Conservation (phyloP, 1,284 basidiomycete genomes). For the Anthracocystis setariae region DNA sequence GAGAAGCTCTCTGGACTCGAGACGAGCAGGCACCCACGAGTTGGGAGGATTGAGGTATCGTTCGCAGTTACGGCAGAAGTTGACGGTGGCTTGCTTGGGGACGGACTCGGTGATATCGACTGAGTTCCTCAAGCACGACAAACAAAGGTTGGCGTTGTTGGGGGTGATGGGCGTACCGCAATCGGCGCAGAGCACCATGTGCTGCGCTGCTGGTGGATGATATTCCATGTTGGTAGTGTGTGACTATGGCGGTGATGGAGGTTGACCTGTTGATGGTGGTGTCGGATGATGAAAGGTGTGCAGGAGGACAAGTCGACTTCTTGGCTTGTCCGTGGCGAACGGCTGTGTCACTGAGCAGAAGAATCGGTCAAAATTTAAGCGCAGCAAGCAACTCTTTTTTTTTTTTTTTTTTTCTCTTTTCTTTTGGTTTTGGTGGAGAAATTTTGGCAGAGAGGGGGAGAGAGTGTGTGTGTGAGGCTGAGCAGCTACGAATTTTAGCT, state of each 20-base stretch:
- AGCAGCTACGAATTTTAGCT: slow-evolving; percentile 6
- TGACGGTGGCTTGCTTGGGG: slow-evolving; percentile 93
- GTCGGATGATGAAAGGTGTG: not conserved
- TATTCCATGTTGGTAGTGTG: slow-evolving; percentile 52
- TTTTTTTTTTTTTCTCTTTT: slow-evolving; percentile 15
- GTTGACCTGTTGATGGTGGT: not conserved
- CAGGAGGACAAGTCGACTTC: too few species aligned
- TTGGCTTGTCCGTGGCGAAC: slow-evolving; percentile 12
- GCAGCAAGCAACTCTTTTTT: slow-evolving; percentile 22
- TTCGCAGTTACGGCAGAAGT: slow-evolving; percentile 95
- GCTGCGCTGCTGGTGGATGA: slow-evolving; percentile 58
- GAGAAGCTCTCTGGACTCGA: slow-evolving; percentile 91
- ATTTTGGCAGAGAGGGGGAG: slow-evolving; percentile 8
- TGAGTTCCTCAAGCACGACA: slow-evolving; percentile 87
- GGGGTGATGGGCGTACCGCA: slow-evolving; percentile 89
- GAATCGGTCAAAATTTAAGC: slow-evolving; percentile 10
- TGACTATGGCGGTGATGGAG: not conserved
- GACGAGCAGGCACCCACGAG: slow-evolving; percentile 85
- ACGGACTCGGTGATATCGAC: slow-evolving; percentile 98
- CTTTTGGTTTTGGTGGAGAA: slow-evolving; percentile 34
- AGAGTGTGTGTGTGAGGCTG: too few species aligned
- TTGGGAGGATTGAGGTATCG: slow-evolving; percentile 91
- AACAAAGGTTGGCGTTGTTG: slow-evolving; percentile 94
- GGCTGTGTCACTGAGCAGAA: not conserved
- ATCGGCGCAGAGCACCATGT: slow-evolving; percentile 69